Base-by-base conservation (phyloP, 148 eudicot genomes). In the Arbutus unedo region DNA sequence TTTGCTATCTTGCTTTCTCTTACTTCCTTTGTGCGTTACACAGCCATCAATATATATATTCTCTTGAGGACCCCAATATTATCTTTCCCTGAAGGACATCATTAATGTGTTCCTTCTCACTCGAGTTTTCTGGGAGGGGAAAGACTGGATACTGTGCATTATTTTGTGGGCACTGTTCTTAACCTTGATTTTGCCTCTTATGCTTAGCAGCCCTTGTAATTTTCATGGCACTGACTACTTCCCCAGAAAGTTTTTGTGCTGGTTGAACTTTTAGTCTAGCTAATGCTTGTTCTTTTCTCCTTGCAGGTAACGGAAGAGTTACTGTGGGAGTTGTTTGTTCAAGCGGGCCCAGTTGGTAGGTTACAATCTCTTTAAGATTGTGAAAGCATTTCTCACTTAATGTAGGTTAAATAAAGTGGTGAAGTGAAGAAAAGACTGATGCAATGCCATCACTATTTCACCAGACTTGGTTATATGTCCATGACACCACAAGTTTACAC, bases 321-420 rank as follows among this genome's bases (percentile, higher is more conserved):
- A 81, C 88, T 94, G 25, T 96, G 98, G 97, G 98, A 96, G 88
- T 79, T 96, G 85, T 93, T 94, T 86, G 94, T 96, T 84, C 99
- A 93, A 85, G 93, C 98, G 45, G 97, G 98, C 51, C 95, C 99
- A 68, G 98, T 94, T 84, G 99, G 98, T 96, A 86, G 59, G 86
- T 88, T 4, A 60, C 10, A 10, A 0, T 2, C 49, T 59, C 48
- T 71, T 45, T 64, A 8, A 56, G 3, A 4, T 49, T 51, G 23
- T 48, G 71, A 48, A 55, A 77, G 6, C 53, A 44, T 59, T 76
- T 53, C 2, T 73, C 4, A 41, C 2, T 73, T 16, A 19, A 48
- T 45, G 25, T 25, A 5, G 19, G 25, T 53, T 53, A 51, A 79
- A 31, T 8, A 80, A 50, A 80, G n/a, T 25, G 25, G 45, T 21